Base-by-base conservation (phyloP, 441 rosid species). In the Brassica balearica region DNA sequence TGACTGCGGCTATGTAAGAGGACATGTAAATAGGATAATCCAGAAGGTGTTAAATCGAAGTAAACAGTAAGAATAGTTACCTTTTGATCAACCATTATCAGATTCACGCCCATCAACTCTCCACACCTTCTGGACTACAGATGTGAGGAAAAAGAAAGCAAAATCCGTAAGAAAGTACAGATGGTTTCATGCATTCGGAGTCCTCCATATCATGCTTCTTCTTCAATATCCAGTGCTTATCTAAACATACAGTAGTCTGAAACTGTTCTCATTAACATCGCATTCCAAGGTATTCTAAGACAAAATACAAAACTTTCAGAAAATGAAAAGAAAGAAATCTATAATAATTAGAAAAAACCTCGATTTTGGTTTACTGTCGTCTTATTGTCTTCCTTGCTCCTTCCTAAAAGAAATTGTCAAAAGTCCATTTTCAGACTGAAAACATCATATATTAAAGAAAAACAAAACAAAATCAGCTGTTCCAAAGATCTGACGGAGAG, bases 401-500 rank as follows among this genome's bases (percentile, higher is more conserved):
- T 8, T 41, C 11, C 46, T 7, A 41, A 41, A 41, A 29, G 5
- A 41, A 41, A 41, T 41, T 9, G 12, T 41, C 46, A 41, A 41
- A 41, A 9, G 12, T 41, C 46, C 41, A 36, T 17, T 36, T 29
- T 34, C 78, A 61, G 63, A 59, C 41, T 22, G 8, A 32, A 22
- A 43, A 25, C 69, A 72, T 29, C 60, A 59, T 27, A 74, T 53
- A 14, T 6, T n/a, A 48, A 48, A 5, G 15, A 11, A 46, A 12
- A 46, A 65, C 6, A 34, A 19, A 22, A 20, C 11, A 67, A 15
- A 65, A 60, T 51, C 56, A n/a, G 2, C 34, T 56, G 69, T 70
- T 14, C 60, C 9, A 8, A 68, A 87, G 83, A 81, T 87, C 69
- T 61, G 87, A 79, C 77, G 62, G 46, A 83, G 59, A 83, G 68